These are phyloP conservation scores for Penicillium sp. DNA, from an alignment of 2,329 filamentous ascomycete genomes.

Conservation along the genomic window DNA sequence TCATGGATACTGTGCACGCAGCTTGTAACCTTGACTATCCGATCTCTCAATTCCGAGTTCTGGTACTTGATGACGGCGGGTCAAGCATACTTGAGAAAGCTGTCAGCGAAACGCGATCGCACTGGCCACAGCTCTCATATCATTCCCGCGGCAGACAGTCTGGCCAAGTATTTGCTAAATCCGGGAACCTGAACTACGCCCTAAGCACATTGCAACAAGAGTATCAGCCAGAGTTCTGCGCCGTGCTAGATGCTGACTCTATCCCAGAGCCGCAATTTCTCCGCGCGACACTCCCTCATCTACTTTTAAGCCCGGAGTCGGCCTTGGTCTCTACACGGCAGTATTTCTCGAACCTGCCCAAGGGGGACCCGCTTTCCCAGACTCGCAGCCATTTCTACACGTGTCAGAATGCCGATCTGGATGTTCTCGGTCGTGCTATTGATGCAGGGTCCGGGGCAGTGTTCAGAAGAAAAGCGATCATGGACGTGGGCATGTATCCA, in stretches of 20 bases:
- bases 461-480: slow-evolving; percentile 30
- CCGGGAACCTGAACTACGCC: slow-evolving; percentile 39
- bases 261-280: slow-evolving; percentile 38
- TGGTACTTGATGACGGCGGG: slow-evolving; percentile 57
- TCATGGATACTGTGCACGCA: slow-evolving; percentile 57
- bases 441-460: slow-evolving; percentile 38
- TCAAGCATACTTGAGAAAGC: slow-evolving; percentile 43
- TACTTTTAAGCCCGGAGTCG: slow-evolving; percentile 25
- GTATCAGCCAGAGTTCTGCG: slow-evolving; percentile 29
- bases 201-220: slow-evolving; percentile 25
- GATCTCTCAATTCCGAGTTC: slow-evolving; percentile 51
- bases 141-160: slow-evolving; percentile 49
- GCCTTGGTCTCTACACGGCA: slow-evolving; percentile 36
- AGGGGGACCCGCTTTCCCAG: slow-evolving; percentile 31
- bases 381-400: slow-evolving; percentile 33
- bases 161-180: slow-evolving; percentile 34
- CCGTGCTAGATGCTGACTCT: slow-evolving; percentile 37
- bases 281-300: slow-evolving; percentile 36
- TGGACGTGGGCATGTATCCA: slow-evolving; percentile 34
- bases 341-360: slow-evolving; percentile 35
- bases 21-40: slow-evolving; percentile 58
- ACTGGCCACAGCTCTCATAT: slow-evolving; percentile 54
- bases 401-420: slow-evolving; percentile 32
- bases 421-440: slow-evolving; percentile 27
- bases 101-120: slow-evolving; percentile 38